phyloP scores from a whole-genome alignment of 2,329 filamentous ascomycete species.

The Phoma sp. region DNA sequence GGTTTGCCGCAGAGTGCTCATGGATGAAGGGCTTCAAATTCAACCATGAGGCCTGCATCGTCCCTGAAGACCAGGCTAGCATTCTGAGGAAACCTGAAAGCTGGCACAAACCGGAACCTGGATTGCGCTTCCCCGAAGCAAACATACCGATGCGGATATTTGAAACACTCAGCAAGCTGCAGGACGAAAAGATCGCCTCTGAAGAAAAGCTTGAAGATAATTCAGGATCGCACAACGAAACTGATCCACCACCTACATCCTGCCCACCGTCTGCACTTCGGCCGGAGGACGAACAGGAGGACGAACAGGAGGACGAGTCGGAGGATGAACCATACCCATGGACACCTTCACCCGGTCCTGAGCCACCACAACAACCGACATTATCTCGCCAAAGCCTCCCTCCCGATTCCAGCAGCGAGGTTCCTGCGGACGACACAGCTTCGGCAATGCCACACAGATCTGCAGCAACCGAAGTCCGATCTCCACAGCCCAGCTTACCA shows the following conservation, averaged over 20 bases:
- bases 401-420: constrained; percentile 40
- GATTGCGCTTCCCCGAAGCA: constrained; percentile 42
- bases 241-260: constrained; percentile 25
- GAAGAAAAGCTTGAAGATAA: constrained; percentile 11
- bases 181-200: constrained; percentile 25
- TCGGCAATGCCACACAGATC: not conserved
- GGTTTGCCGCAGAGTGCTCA: constrained; percentile 18
- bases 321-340: constrained; percentile 29
- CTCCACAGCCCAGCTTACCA: not conserved
- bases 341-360: constrained; percentile 23
- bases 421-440: not conserved
- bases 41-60: constrained; percentile 29
- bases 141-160: constrained; percentile 50
- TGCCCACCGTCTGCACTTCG: constrained; percentile 8
- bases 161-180: constrained; percentile 19
- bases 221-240: constrained; percentile 18
- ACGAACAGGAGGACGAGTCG: constrained; percentile 2
- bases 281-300: not conserved
- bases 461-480: not conserved
- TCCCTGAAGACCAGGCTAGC: constrained; percentile 56
- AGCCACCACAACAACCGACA: constrained; percentile 23
- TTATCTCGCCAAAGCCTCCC: constrained; percentile 25
- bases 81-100: constrained; percentile 56
- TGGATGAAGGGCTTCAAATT: constrained; percentile 36
- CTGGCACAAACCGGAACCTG: constrained; percentile 40